Conservation (phyloP, 2,329 filamentous ascomycete genomes). For the Lithohypha guttulata region DNA sequence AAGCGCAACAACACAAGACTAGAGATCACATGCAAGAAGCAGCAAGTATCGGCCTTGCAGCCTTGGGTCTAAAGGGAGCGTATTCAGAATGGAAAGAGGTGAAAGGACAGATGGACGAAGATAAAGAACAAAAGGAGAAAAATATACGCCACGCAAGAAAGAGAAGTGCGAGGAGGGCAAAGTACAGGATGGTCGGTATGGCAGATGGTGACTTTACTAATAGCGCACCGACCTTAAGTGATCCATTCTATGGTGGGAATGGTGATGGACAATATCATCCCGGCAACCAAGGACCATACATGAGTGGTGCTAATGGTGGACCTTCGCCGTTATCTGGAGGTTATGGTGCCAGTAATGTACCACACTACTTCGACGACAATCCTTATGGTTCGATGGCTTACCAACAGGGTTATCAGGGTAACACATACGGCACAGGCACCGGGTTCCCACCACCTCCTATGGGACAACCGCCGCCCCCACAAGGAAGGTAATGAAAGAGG, state of each 20-base stretch:
- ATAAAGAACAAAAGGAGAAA: constrained; percentile 44
- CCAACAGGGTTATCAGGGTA: background rate
- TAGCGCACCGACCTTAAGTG: constrained; percentile 2
- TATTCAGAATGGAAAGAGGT: constrained; percentile 58
- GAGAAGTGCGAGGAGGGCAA: constrained; percentile 19
- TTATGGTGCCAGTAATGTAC: background rate
- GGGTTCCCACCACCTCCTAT: constrained; percentile 4
- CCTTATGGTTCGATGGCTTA: constrained; percentile 7
- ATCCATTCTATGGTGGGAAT: constrained; percentile 1
- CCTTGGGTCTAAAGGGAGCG: constrained; percentile 56
- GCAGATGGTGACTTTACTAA: background rate
- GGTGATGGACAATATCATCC: background rate
- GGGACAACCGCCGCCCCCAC: constrained; percentile 6
- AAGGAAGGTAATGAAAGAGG: constrained; percentile 1
- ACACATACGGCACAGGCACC: background rate
- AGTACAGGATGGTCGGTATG: constrained; percentile 8
- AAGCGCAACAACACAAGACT: constrained; percentile 51
- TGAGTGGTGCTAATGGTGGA: constrained; percentile 7
- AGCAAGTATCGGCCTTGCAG: constrained; percentile 56
- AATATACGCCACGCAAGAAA: constrained; percentile 26
- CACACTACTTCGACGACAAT: constrained; percentile 9
- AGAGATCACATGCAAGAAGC: constrained; percentile 55
- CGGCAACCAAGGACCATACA: constrained; percentile 1
- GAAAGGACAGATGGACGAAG: constrained; percentile 49
- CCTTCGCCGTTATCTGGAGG: background rate